A percentile compares a stretch with the other conserved stretches of the same genome.
phyloP scores from a whole-genome alignment of 1,284 basidiomycete species.

The Puccinia hordei region DNA sequence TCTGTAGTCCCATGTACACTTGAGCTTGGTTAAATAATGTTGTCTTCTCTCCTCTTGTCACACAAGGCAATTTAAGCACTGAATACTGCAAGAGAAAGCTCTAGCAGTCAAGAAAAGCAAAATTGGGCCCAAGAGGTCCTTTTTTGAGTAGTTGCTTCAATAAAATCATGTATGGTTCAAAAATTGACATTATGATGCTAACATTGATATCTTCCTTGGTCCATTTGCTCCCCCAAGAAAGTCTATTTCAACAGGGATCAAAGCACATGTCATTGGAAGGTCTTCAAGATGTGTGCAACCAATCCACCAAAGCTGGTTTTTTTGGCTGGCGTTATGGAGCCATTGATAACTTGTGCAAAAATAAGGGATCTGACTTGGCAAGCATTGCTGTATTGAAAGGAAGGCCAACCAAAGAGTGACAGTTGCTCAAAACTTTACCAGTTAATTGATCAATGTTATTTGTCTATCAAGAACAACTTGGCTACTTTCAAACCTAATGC shows the following conservation, averaged over 20 bases:
- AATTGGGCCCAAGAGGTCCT: slow-evolving; percentile 79
- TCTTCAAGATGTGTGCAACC: slow-evolving; percentile 77
- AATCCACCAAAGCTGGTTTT: slow-evolving; percentile 82
- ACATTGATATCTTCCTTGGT: slow-evolving; percentile 50
- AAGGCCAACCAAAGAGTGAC: slow-evolving; percentile 68
- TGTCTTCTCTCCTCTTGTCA: background rate
- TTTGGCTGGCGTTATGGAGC: slow-evolving; percentile 75
- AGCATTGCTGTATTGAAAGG: slow-evolving; percentile 76
- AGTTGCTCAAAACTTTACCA: slow-evolving; percentile 67
- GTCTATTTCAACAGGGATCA: slow-evolving; percentile 83
- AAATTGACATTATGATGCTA: slow-evolving; percentile 41
- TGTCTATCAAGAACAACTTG: slow-evolving; percentile 77
- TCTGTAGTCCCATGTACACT: background rate
- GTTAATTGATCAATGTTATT: slow-evolving; percentile 74
- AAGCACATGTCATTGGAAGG: slow-evolving; percentile 80
- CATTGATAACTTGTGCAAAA: slow-evolving; percentile 81
- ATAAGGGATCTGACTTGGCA: slow-evolving; percentile 75
- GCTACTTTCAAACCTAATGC: slow-evolving; percentile 71
- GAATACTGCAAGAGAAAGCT: slow-evolving; percentile 81
- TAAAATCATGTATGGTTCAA: slow-evolving; percentile 37
- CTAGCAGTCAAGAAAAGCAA: slow-evolving; percentile 71
- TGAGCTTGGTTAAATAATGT: background rate
- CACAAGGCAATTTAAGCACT: slow-evolving; percentile 85
- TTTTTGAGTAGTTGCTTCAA: slow-evolving; percentile 63
- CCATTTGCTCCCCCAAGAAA: slow-evolving; percentile 57